Evolutionary conservation across 441 rosid species (phyloP).

Genomic region (Corymbia citriodora): DNA sequence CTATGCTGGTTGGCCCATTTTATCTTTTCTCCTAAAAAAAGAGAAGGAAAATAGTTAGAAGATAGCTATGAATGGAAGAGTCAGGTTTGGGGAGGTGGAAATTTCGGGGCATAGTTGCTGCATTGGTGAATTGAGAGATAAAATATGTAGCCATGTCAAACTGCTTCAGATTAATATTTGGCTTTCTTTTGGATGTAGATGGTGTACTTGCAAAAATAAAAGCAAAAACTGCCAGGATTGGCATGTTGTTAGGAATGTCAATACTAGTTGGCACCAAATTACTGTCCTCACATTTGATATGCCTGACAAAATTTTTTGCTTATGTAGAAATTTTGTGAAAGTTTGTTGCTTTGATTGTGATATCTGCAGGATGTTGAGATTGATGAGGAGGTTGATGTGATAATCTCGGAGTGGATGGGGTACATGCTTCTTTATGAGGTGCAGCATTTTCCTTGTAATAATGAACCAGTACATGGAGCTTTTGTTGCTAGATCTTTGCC

Average conservation of each 20-base stretch:
- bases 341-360: conserved; percentile 4
- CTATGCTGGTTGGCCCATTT: neutral
- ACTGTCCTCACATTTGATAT: neutral
- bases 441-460: conserved; percentile 1
- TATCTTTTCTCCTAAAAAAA: neutral
- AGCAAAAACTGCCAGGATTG: neutral
- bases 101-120: neutral
- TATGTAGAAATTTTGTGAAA: neutral
- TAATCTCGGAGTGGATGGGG: conserved; percentile 99
- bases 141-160: neutral
- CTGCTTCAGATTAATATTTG: neutral
- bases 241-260: neutral
- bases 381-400: conserved; percentile 90
- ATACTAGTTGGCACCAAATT: neutral
- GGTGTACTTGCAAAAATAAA: neutral
- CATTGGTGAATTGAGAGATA: neutral
- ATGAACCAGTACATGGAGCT: neutral
- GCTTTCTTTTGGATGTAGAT: neutral
- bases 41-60: neutral
- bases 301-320: neutral
- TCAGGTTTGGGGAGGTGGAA: neutral
- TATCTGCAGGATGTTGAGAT: conserved; percentile 85
- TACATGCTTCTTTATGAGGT: conserved; percentile 99
- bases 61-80: neutral
- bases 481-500: neutral